A percentile compares a stretch with the other conserved stretches of the same genome.
phyloP scores from a whole-genome alignment of 2,329 filamentous ascomycete species.

The Reticulascus tulasneorum region DNA sequence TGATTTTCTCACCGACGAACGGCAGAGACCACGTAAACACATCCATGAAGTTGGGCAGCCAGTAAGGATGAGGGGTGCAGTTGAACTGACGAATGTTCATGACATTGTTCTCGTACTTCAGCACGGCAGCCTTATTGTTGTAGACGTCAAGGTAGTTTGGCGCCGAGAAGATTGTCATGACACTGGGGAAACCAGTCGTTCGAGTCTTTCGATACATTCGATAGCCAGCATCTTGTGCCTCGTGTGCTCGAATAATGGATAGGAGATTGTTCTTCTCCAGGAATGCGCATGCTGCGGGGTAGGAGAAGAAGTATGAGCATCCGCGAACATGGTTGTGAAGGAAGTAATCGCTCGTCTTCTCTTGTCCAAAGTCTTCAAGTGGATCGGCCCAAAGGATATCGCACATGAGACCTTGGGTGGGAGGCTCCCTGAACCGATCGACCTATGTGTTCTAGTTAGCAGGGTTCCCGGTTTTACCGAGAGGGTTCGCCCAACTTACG shows the following conservation, averaged over 20 bases:
- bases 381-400: conserved; percentile 99
- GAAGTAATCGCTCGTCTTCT: conserved; percentile 97
- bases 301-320: conserved; percentile 99
- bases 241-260: conserved; percentile 94
- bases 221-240: conserved; percentile 97
- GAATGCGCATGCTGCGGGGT: conserved; percentile 94
- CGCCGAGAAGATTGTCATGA: conserved; percentile 99
- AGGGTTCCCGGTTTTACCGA: too few species aligned
- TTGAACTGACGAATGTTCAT: conserved; percentile 99
- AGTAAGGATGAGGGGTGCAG: conserved; percentile 98
- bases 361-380: conserved; percentile 95
- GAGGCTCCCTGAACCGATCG: conserved; percentile 95
- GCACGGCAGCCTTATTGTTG: conserved; percentile 98
- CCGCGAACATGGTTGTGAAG: conserved; percentile 97
- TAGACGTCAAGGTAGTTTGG: conserved; percentile 99
- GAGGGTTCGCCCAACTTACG: conserved; percentile 40
- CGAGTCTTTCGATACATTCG: conserved; percentile 99
- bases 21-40: conserved; percentile 99
- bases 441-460: conserved; percentile 52
- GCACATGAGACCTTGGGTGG: conserved; percentile 97
- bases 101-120: conserved; percentile 99
- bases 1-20: conserved; percentile 98
- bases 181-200: conserved; percentile 95
- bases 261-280: conserved; percentile 98
- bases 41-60: conserved; percentile 99